Evolutionary conservation across 1,284 basidiomycete genomes (phyloP).

Genomic region (Puccinia polysora): DNA sequence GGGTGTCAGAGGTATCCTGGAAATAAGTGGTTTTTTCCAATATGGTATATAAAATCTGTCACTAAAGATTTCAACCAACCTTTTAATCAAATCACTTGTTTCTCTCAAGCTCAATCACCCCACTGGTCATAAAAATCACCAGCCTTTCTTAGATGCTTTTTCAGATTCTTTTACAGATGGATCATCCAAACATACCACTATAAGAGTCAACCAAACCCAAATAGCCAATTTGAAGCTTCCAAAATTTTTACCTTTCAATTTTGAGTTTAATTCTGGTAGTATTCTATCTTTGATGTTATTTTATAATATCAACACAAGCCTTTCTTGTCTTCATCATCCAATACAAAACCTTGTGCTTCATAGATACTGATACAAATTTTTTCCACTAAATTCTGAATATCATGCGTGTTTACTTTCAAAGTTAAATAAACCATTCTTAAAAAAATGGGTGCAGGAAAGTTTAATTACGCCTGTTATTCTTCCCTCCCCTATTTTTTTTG

Average conservation of each 20-base stretch:
- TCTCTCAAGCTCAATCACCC: too few relatives aligned
- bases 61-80: too few relatives aligned
- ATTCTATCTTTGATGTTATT: conserved; percentile 38
- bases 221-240: too few relatives aligned
- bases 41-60: too few relatives aligned
- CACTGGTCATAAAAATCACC: too few relatives aligned
- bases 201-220: too few relatives aligned
- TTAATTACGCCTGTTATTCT: conserved; percentile 22
- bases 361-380: neutral
- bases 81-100: too few relatives aligned
- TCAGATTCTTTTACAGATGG: too few relatives aligned
- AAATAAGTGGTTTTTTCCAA: too few relatives aligned
- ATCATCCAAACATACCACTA: too few relatives aligned
- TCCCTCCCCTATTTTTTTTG: neutral
- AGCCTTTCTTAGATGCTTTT: too few relatives aligned
- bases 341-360: neutral
- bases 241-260: conserved; percentile 19
- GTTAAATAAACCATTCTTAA: conserved; percentile 29
- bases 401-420: conserved; percentile 42
- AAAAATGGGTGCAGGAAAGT: conserved; percentile 32
- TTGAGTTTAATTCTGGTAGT: conserved; percentile 9
- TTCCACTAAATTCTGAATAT: neutral
- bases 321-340: neutral
- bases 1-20: too few relatives aligned
- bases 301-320: conserved; percentile 15